These are phyloP conservation scores for Neodidymelliopsis sp. DNA, from an alignment of 2,329 filamentous ascomycete species.

Conservation along the genomic window DNA sequence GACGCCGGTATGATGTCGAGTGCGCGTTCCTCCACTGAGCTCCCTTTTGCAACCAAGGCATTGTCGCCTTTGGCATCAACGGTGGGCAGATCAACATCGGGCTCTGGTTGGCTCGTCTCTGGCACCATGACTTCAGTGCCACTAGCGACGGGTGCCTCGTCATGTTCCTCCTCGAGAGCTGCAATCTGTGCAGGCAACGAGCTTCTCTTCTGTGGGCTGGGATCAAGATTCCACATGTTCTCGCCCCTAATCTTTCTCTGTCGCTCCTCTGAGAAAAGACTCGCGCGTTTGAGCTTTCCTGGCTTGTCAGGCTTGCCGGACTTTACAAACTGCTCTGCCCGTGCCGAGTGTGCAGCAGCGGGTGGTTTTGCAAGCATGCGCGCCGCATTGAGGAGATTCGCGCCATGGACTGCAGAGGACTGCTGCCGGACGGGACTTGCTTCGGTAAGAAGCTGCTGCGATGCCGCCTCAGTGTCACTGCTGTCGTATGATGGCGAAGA, in stretches of 20 bases:
- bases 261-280: not conserved
- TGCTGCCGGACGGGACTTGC: constrained; percentile 8
- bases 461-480: constrained; percentile 27
- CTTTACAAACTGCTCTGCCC: not conserved
- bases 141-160: not conserved
- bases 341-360: constrained; percentile 3
- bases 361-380: constrained; percentile 23
- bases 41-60: not conserved
- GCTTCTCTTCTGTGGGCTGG: constrained; percentile 5
- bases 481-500: constrained; percentile 2
- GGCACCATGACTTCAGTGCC: not conserved
- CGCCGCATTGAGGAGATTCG: constrained; percentile 42
- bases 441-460: constrained; percentile 35
- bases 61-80: not conserved
- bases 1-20: not conserved
- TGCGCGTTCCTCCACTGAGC: not conserved
- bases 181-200: constrained; percentile 2
- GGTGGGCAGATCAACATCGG: not conserved
- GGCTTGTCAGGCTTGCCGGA: not conserved
- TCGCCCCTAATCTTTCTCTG: constrained; percentile 2
- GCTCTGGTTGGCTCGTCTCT: constrained; percentile 4
- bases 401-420: constrained; percentile 27
- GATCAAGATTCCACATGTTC: constrained; percentile 5
- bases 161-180: not conserved
- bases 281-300: not conserved